Percentiles rank a stretch among this genome's conserved stretches.
Evolutionary conservation across 176 grass and related monocot genomes (phyloP).

Genomic region (Rhynchospora tenuis): DNA sequence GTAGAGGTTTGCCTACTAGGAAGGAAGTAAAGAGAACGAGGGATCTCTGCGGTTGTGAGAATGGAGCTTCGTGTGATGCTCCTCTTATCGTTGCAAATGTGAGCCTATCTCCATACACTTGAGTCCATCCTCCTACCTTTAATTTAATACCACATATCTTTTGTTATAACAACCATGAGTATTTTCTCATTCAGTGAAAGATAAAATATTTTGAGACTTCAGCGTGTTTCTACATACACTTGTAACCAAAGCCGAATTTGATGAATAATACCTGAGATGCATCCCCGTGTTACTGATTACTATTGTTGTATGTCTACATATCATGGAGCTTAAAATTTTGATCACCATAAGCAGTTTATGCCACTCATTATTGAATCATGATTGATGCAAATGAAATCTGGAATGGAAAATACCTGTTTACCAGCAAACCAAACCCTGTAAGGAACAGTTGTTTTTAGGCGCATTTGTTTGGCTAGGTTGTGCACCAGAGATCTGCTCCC

Average conservation of each 20-base stretch:
- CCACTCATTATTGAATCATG: background rate
- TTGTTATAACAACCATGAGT: background rate
- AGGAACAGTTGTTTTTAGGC: constrained; percentile 55
- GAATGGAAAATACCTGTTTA: constrained; percentile 49
- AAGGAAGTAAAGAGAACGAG: constrained; percentile 86
- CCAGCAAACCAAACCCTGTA: constrained; percentile 94
- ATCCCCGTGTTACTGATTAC: background rate
- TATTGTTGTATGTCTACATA: background rate
- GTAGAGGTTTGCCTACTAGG: constrained; percentile 60
- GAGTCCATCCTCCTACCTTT: constrained; percentile 95
- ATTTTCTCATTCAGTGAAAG: background rate
- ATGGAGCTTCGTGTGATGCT: constrained; percentile 91
- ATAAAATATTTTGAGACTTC: background rate
- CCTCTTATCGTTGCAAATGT: constrained; percentile 91
- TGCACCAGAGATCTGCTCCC: constrained; percentile 84
- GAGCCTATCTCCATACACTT: constrained; percentile 64
- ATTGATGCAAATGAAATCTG: background rate
- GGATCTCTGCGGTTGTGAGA: constrained; percentile 86
- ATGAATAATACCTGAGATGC: background rate
- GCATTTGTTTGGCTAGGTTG: constrained; percentile 54
- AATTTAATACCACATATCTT: background rate
- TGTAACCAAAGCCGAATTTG: background rate
- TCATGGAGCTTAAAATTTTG: background rate
- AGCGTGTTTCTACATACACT: background rate
- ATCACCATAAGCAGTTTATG: background rate